Evolutionary conservation across 2,329 filamentous ascomycete species (phyloP).

Genomic region (Curvularia verruculosa): DNA sequence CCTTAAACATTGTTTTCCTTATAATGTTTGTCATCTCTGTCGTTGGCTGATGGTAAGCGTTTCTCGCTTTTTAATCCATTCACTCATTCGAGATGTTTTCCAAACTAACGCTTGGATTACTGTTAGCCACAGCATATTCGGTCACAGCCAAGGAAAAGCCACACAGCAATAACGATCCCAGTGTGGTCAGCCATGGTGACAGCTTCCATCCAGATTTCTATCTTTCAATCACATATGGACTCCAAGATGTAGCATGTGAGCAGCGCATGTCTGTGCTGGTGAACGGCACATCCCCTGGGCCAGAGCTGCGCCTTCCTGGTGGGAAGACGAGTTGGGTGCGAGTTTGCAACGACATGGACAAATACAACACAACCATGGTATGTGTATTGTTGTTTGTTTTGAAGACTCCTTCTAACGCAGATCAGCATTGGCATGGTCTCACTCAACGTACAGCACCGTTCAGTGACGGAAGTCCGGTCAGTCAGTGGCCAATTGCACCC

Average conservation of each 20-base stretch:
- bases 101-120: neutral
- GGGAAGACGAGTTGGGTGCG: constrained; percentile 60
- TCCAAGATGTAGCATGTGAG: constrained; percentile 56
- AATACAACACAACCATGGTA: constrained; percentile 64
- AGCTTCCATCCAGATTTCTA: constrained; percentile 53
- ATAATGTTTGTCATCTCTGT: neutral
- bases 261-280: constrained; percentile 56
- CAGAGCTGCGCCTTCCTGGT: constrained; percentile 55
- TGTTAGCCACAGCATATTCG: constrained; percentile 1
- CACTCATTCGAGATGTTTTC: constrained; percentile 5
- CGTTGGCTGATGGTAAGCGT: neutral
- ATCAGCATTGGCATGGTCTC: constrained; percentile 71
- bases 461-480: constrained; percentile 67
- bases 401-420: neutral
- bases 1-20: neutral
- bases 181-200: constrained; percentile 9
- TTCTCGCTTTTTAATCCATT: neutral
- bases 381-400: neutral
- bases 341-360: constrained; percentile 63
- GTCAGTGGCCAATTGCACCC: constrained; percentile 70
- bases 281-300: constrained; percentile 62
- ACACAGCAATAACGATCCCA: neutral
- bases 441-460: constrained; percentile 65
- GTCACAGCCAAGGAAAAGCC: neutral
- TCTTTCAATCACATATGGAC: constrained; percentile 53